Evolutionary conservation across 1,284 basidiomycete genomes (phyloP), one percentile per base, ranked within the genome.

Genomic region (Naganishia sp.): DNA sequence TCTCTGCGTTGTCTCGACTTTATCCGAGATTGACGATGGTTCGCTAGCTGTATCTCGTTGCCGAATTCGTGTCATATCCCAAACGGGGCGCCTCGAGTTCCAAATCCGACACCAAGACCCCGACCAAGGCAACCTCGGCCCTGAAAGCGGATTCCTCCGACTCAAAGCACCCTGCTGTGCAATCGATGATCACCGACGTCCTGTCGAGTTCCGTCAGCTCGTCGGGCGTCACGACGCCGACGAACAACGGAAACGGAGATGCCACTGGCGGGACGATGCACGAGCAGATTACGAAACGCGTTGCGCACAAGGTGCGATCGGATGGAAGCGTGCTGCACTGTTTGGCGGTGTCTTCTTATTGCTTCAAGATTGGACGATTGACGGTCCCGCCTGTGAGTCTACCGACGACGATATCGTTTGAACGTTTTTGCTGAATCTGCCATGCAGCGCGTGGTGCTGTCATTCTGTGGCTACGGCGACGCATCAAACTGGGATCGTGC

Each of bases 301-400:
- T 70, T 3, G 63, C 68, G 21, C 68, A 72, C 31, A 66, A 69
- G 21, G 72, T 74, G 2, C 70, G 80, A 53, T 68, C 66, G 21
- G 79, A 80, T 59, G 81, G 79, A 6, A 79, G 79, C 4, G 81
- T 84, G 16, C 79, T 92, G 4, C 85, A 90, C 75, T 89, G 88
- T 71, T 75, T 90, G 67, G 83, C 84, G 44, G 81, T 92, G 55
- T 86, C 86, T 45, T 85, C 86, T 69, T 76, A 86, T 61, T 89
- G 88, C 73, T 90, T 87, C 84, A 92, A 92, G 78, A 77, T 85
- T 50, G 88, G 86, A 0, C 83, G 90, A 1, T 85, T 90, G 68
- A 91, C 89, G 13, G 83, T 91, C 60, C 90, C 90, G 3, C 90
- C 90, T 11, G 75, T 78, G 49, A 73, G 76, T 71, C 16, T 2